phyloP scores from a whole-genome alignment of 768 basidiomycete genomes.

The Galerina marginata region DNA sequence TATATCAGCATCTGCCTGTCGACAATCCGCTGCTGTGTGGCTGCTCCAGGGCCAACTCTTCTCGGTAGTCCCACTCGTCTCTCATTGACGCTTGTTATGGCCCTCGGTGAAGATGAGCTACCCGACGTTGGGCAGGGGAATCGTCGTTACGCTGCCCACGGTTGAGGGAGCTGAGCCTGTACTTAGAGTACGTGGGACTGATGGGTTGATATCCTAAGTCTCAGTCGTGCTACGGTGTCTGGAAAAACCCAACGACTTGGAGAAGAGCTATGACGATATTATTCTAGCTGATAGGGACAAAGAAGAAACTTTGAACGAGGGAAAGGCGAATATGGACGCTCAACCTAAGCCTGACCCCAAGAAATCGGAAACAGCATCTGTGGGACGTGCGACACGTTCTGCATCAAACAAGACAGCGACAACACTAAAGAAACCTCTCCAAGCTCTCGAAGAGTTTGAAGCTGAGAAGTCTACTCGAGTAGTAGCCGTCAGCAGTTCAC shows the following conservation, averaged over 20 bases:
- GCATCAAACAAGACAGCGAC: conserved; percentile 2
- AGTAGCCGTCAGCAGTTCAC: conserved; percentile 17
- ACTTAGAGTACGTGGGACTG: no score
- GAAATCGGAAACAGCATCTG: neutral
- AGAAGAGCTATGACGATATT: neutral
- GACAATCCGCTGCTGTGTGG: no score
- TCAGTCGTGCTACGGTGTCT: no score
- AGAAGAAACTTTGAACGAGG: neutral
- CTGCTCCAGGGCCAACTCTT: no score
- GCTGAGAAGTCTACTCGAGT: neutral
- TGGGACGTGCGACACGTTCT: conserved; percentile 3
- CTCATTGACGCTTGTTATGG: no score
- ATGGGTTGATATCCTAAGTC: no score
- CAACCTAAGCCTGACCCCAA: neutral
- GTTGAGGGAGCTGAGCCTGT: no score
- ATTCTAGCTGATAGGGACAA: neutral
- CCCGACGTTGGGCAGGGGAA: no score
- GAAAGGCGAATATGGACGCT: neutral
- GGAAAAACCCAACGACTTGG: neutral
- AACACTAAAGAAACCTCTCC: neutral
- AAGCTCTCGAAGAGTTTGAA: neutral
- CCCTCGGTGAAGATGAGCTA: no score
- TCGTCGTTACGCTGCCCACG: no score
- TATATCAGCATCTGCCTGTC: no score
- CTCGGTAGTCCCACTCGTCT: no score